phyloP scores from a whole-genome alignment of 2,329 filamentous ascomycete species.

The Alternaria sp. region DNA sequence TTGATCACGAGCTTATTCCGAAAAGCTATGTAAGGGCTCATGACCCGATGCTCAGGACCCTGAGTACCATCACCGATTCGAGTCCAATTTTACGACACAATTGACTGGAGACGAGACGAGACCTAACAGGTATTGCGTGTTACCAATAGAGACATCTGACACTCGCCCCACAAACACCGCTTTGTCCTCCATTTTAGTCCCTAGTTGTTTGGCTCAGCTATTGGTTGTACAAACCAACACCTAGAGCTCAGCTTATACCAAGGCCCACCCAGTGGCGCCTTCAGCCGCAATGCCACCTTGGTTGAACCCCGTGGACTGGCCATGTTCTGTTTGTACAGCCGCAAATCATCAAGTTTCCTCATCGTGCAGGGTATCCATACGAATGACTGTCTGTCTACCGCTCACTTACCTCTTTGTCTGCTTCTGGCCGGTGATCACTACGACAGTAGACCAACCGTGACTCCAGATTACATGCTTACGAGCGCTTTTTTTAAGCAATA shows the following conservation, averaged over 20 bases:
- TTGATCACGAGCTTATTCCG: not conserved
- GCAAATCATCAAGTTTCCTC: not conserved
- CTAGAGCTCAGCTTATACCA: slow-evolving; percentile 24
- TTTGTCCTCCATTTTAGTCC: not conserved
- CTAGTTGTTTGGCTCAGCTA: not conserved
- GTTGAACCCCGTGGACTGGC: slow-evolving; percentile 5
- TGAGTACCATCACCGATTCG: not conserved
- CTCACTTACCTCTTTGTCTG: not conserved
- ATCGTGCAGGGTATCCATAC: not conserved
- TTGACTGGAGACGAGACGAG: not conserved
- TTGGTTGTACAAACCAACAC: slow-evolving; percentile 14
- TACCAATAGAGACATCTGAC: slow-evolving; percentile 3
- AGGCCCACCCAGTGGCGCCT: slow-evolving; percentile 17
- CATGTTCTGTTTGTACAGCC: slow-evolving; percentile 14
- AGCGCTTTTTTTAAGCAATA: not conserved
- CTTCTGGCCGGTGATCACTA: not conserved
- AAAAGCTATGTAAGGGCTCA: not conserved
- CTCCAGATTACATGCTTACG: not conserved
- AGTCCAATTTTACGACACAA: not conserved
- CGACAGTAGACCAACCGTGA: not conserved
- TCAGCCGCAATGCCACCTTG: slow-evolving; percentile 17
- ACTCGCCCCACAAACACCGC: not conserved
- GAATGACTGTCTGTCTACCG: not conserved
- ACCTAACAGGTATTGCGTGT: not conserved
- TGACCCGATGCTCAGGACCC: not conserved